A percentile compares a stretch with the other conserved stretches of the same genome.
Evolutionary conservation across 805 yeast genomes (phyloP).

Genomic region (Debaryomyces tyrocola): DNA sequence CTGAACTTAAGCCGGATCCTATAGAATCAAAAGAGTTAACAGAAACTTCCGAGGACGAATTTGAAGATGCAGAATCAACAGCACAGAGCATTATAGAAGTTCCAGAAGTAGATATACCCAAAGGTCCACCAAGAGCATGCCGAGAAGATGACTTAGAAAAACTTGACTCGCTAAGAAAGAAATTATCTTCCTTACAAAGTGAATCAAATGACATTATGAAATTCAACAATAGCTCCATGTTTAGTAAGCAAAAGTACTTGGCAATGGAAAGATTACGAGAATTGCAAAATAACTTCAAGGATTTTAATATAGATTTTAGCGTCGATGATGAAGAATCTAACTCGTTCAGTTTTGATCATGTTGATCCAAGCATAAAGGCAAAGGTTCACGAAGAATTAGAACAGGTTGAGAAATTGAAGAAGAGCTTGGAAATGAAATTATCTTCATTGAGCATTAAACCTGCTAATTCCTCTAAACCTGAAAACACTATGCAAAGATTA

Average conservation of each 20-base stretch:
- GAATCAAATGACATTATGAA: slow-evolving; percentile 79
- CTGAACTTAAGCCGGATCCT: not conserved
- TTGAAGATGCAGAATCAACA: slow-evolving; percentile 13
- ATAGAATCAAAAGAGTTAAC: not conserved
- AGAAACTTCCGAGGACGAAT: slow-evolving; percentile 15
- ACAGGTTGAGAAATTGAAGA: slow-evolving; percentile 42
- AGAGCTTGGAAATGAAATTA: slow-evolving; percentile 40
- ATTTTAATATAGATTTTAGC: slow-evolving; percentile 58
- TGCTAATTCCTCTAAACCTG: slow-evolving; percentile 11
- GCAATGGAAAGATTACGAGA: slow-evolving; percentile 73
- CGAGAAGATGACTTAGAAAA: slow-evolving; percentile 55
- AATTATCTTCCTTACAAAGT: slow-evolving; percentile 60
- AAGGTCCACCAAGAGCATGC: slow-evolving; percentile 40
- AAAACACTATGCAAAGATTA: slow-evolving; percentile 25
- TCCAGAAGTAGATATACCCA: slow-evolving; percentile 15
- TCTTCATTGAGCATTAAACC: slow-evolving; percentile 9
- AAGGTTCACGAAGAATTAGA: slow-evolving; percentile 42
- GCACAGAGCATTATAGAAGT: not conserved
- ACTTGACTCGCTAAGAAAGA: slow-evolving; percentile 54
- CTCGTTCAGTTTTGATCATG: slow-evolving; percentile 11
- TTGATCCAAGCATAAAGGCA: slow-evolving; percentile 34
- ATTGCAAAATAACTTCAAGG: slow-evolving; percentile 65
- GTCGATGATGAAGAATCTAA: slow-evolving; percentile 17
- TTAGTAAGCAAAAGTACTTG: slow-evolving; percentile 58
- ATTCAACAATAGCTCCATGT: slow-evolving; percentile 58